Evolutionary conservation across 225 moss, liverwort and hornwort species (phyloP), one percentile per base, ranked within the genome.

Genomic region (Sphagnum tenellum): DNA sequence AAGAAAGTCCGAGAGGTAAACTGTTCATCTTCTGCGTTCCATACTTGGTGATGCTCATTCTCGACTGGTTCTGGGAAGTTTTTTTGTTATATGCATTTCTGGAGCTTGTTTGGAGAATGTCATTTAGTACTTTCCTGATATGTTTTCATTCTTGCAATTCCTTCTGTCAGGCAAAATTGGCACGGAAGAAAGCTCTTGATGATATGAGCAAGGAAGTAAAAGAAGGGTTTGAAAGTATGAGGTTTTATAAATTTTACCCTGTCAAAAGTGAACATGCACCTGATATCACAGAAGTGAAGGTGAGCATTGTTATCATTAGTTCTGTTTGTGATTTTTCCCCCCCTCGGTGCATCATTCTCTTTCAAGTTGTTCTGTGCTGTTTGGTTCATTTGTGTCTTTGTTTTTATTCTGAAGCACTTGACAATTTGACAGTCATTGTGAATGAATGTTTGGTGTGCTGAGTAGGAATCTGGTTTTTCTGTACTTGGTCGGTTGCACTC

Each of bases 161-260:
- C 1, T 29, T 44, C 5, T 65, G 49, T 2, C 60, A 76, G 64
- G 91, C 88, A 4, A 88, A 79, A 65, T 78, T 77, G 62, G 82
- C 80, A 29, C 81, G 91, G 55, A 85, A 79, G 70, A 89, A 76
- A 59, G 91, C 91, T 2, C 66, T 94, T 45, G 85, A 87, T 50
- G 85, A 89, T 0, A 91, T 94, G 94, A 87, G 89, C 74, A 75
- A 81, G 12, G 94, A 94, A 49, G 72, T 71, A 12, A 76, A 89
- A 51, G 87, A 80, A 46, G 94, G 85, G 3, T 80, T 94, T 44
- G 67, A 89, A 69, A 94, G 84, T 12, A 91, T 94, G 94, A 77
- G 78, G 52, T 91, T 94, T 63, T 94, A 70, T 74, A 94, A 94
- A 75, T 94, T 94, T 60, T 94, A 94, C 68, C 94, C 94, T 3